phyloP scores from a whole-genome alignment of 331 rosid genomes.

The Malus hybrid region DNA sequence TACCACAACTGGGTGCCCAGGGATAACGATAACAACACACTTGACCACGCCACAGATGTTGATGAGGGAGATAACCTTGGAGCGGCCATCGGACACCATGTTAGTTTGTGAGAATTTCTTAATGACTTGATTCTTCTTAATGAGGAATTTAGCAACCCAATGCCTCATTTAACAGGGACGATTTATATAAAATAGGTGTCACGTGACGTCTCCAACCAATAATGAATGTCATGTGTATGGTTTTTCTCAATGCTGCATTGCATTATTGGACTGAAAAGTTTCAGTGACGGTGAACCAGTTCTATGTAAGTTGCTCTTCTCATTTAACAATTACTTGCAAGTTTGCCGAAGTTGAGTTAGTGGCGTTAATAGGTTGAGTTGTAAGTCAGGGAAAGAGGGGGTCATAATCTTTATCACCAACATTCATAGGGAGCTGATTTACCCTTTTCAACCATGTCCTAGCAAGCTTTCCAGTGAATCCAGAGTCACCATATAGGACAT shows the following conservation, averaged over 20 bases:
- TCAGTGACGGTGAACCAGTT: too few species aligned
- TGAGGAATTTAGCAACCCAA: neutral
- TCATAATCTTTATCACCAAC: slow-evolving; percentile 61
- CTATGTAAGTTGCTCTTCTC: neutral
- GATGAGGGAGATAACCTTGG: neutral
- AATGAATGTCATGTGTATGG: neutral
- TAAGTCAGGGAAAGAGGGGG: slow-evolving; percentile 55
- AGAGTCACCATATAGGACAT: slow-evolving; percentile 42
- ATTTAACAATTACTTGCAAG: neutral
- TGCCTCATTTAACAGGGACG: neutral
- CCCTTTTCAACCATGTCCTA: slow-evolving; percentile 62
- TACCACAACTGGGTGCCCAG: slow-evolving; percentile 55
- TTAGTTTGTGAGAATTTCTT: neutral
- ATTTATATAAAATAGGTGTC: neutral
- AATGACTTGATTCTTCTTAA: neutral
- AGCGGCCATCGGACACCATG: neutral
- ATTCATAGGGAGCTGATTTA: slow-evolving; percentile 68
- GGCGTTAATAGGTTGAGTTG: slow-evolving; percentile 20
- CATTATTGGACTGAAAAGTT: neutral
- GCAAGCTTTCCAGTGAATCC: slow-evolving; percentile 63
- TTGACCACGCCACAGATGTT: neutral
- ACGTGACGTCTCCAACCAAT: neutral
- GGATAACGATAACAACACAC: slow-evolving; percentile 44
- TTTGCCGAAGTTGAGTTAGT: neutral
- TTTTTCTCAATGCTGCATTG: neutral